Conservation (phyloP, 192 early-diverging fungal species). For the Phlyctochytrium planicorne region DNA sequence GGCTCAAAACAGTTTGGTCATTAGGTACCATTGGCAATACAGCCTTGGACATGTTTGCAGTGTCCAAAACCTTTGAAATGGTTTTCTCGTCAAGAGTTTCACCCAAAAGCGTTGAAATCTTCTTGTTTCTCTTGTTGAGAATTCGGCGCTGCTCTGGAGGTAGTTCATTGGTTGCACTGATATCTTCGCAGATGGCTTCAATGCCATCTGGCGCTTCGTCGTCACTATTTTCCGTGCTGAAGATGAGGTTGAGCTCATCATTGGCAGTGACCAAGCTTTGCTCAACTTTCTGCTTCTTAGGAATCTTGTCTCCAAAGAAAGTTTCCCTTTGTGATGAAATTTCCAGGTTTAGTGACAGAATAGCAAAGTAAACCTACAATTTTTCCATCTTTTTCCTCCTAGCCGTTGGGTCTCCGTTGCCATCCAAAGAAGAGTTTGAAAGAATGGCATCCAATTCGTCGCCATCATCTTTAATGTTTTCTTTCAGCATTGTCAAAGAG, state of each 20-base stretch:
- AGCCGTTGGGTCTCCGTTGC: background rate
- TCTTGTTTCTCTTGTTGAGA: slow-evolving; percentile 59
- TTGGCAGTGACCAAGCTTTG: slow-evolving; percentile 6
- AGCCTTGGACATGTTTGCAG: slow-evolving; percentile 4
- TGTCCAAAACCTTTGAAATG: slow-evolving; percentile 26
- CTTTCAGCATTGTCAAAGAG: background rate
- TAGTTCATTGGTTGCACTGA: slow-evolving; percentile 47
- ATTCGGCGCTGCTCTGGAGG: slow-evolving; percentile 52
- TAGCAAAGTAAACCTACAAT: slow-evolving; percentile 25
- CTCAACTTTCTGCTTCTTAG: slow-evolving; percentile 26
- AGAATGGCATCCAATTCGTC: background rate
- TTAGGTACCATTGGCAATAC: background rate
- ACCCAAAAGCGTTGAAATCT: slow-evolving; percentile 61
- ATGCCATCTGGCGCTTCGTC: background rate
- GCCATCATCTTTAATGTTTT: background rate
- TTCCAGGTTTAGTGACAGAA: background rate
- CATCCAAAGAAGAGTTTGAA: slow-evolving; percentile 17
- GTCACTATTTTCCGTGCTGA: slow-evolving; percentile 4
- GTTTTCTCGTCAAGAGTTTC: slow-evolving; percentile 54
- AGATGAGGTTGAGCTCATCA: slow-evolving; percentile 8
- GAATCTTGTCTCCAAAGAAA: slow-evolving; percentile 22
- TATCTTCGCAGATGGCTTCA: background rate
- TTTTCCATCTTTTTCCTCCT: slow-evolving; percentile 43
- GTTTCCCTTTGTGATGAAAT: slow-evolving; percentile 5
- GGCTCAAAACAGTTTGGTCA: no score